Percentiles rank a stretch among this genome's conserved stretches.
Conservation (phyloP, 257 asterid genomes). For the Capsicum chinense region DNA sequence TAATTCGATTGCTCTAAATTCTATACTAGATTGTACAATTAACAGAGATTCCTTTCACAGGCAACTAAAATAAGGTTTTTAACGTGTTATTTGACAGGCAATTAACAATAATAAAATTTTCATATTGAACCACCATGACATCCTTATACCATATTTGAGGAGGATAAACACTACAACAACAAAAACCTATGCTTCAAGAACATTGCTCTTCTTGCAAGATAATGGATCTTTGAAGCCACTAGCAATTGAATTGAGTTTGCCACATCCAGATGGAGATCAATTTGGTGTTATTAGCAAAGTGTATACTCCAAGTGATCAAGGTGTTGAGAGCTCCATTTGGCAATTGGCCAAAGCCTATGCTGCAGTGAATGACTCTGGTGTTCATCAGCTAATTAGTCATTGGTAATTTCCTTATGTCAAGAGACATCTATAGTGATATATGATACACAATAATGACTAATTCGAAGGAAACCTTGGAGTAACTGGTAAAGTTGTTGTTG, state of each 20-base stretch:
- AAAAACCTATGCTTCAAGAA: constrained; percentile 35
- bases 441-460: neutral
- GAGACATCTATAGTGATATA: neutral
- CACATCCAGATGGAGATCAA: constrained; percentile 20
- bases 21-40: neutral
- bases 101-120: constrained; percentile 4
- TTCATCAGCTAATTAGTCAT: constrained; percentile 39
- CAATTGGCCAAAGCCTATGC: constrained; percentile 41
- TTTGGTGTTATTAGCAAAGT: constrained; percentile 35
- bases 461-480: neutral
- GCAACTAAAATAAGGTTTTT: neutral
- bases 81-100: constrained; percentile 16
- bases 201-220: constrained; percentile 10
- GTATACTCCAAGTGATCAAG: constrained; percentile 36
- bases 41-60: neutral
- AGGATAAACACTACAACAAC: constrained; percentile 33
- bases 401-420: constrained; percentile 32
- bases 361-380: constrained; percentile 29
- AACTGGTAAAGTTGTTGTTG: neutral
- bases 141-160: constrained; percentile 30
- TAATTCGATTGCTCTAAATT: neutral
- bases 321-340: constrained; percentile 32
- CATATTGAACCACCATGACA: constrained; percentile 31
- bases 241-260: constrained; percentile 37
- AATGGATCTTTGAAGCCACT: constrained; percentile 32